phyloP scores from a whole-genome alignment of 108 stramenopile genomes.

The Cyclotella atomus region DNA sequence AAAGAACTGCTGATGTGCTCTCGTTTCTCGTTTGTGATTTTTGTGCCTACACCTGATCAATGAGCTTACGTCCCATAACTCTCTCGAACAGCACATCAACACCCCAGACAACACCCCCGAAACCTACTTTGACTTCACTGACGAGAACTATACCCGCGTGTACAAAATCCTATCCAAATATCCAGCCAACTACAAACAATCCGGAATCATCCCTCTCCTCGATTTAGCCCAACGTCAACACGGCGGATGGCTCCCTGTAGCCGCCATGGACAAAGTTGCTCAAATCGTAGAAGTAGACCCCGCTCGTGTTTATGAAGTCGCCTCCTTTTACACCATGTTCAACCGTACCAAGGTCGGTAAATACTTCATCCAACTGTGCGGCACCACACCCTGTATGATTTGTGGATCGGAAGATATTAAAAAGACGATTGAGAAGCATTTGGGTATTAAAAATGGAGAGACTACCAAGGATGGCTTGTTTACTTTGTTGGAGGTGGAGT shows the following conservation, averaged over 20 bases:
- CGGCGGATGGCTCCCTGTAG: conserved; percentile 98
- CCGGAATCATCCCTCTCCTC: conserved; percentile 94
- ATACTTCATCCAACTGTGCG: conserved; percentile 99
- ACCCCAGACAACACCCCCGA: conserved; percentile 91
- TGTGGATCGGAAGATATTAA: conserved; percentile 98
- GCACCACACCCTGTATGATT: conserved; percentile 99
- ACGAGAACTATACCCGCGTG: conserved; percentile 95
- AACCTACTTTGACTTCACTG: conserved; percentile 94
- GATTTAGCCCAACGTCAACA: conserved; percentile 97
- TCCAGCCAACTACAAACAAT: conserved; percentile 98
- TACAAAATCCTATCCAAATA: conserved; percentile 91
- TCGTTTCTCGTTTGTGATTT: too few species aligned
- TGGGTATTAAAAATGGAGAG: conserved; percentile 96
- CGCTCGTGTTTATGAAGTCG: conserved; percentile 98
- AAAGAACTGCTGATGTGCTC: not conserved
- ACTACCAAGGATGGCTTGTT: conserved; percentile 97
- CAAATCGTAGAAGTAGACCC: conserved; percentile 89
- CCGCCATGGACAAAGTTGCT: conserved; percentile 99
- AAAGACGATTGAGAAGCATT: conserved; percentile 95
- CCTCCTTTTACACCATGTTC: conserved; percentile 99
- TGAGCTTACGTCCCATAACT: not conserved
- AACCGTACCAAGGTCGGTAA: conserved; percentile 99
- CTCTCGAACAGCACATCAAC: conserved; percentile 91
- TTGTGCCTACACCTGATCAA: too few species aligned
- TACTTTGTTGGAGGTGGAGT: conserved; percentile 99